phyloP scores from a whole-genome alignment of 495 filamentous ascomycete species.

The Penicillium verhagenii region DNA sequence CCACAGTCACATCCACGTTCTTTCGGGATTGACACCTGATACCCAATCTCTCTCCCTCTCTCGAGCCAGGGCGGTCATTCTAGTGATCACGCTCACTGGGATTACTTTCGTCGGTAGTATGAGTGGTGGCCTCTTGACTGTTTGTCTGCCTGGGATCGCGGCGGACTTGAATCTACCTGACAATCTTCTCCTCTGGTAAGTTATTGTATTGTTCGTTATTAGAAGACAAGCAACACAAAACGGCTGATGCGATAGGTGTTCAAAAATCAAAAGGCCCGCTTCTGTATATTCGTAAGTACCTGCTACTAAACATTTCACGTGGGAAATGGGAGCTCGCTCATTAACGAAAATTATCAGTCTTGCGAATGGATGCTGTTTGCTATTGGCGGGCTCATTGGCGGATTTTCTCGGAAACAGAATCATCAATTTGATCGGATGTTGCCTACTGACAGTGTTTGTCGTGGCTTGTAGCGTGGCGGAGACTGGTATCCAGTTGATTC shows the following conservation, averaged over 20 bases:
- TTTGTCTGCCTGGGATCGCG: slow-evolving; percentile 20
- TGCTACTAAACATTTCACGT: neutral
- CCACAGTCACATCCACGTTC: neutral
- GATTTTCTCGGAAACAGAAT: slow-evolving; percentile 48
- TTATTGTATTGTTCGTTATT: neutral
- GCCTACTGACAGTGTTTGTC: slow-evolving; percentile 43
- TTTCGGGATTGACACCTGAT: neutral
- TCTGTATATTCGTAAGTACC: slow-evolving; percentile 24
- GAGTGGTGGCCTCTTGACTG: slow-evolving; percentile 20
- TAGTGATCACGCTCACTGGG: slow-evolving; percentile 18
- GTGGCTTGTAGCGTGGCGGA: slow-evolving; percentile 45
- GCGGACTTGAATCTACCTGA: slow-evolving; percentile 19
- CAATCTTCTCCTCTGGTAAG: slow-evolving; percentile 23
- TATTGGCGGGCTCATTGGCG: slow-evolving; percentile 50
- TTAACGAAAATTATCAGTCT: slow-evolving; percentile 13
- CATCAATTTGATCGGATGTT: slow-evolving; percentile 46
- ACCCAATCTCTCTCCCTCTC: slow-evolving; percentile 2
- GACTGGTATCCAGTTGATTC: slow-evolving; percentile 47
- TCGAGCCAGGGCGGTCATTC: slow-evolving; percentile 13
- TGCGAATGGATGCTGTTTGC: slow-evolving; percentile 47
- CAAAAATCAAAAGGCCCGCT: slow-evolving; percentile 13
- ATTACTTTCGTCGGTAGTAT: slow-evolving; percentile 24
- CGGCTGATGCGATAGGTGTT: neutral
- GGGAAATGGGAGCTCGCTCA: too few species aligned
- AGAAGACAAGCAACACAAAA: neutral